Percentiles rank a stretch among this genome's conserved stretches.
Conservation (phyloP, 1,284 basidiomycete genomes). For the Heterobasidion annosum region DNA sequence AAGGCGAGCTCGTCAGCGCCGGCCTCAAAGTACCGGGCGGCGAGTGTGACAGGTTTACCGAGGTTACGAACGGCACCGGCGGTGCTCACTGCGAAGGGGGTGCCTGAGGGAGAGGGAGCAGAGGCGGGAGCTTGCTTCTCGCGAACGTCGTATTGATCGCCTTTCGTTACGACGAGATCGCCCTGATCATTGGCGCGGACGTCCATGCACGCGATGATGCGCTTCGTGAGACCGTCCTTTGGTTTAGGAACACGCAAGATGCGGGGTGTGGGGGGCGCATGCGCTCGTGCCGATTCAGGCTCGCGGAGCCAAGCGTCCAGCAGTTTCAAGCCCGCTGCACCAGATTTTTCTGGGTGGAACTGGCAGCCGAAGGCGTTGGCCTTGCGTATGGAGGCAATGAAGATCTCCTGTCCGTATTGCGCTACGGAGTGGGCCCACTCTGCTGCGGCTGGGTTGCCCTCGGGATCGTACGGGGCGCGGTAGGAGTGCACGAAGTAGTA, state of each 20-base stretch:
- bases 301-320: slow-evolving; percentile 79
- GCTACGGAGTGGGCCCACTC: slow-evolving; percentile 83
- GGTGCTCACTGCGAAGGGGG: slow-evolving; percentile 20
- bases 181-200: slow-evolving; percentile 95
- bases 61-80: slow-evolving; percentile 91
- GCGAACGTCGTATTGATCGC: slow-evolving; percentile 98
- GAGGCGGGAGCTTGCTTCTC: slow-evolving; percentile 47
- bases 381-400: slow-evolving; percentile 78
- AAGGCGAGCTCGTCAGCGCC: slow-evolving; percentile 97
- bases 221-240: slow-evolving; percentile 75
- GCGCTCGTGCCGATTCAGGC: slow-evolving; percentile 31
- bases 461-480: slow-evolving; percentile 67
- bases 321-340: slow-evolving; percentile 80
- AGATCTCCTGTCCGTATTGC: slow-evolving; percentile 92
- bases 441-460: slow-evolving; percentile 40
- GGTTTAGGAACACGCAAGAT: slow-evolving; percentile 28
- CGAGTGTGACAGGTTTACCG: slow-evolving; percentile 90
- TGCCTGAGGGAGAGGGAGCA: slow-evolving; percentile 16
- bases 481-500: slow-evolving; percentile 99
- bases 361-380: slow-evolving; percentile 92
- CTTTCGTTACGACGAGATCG: slow-evolving; percentile 98
- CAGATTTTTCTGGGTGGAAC: slow-evolving; percentile 99
- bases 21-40: slow-evolving; percentile 77
- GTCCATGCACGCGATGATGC: slow-evolving; percentile 97
- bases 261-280: slow-evolving; percentile 21